A percentile compares a stretch with the other conserved stretches of the same genome.
Conservation (phyloP, 1,284 basidiomycete genomes). For the Peniophora sp. region DNA sequence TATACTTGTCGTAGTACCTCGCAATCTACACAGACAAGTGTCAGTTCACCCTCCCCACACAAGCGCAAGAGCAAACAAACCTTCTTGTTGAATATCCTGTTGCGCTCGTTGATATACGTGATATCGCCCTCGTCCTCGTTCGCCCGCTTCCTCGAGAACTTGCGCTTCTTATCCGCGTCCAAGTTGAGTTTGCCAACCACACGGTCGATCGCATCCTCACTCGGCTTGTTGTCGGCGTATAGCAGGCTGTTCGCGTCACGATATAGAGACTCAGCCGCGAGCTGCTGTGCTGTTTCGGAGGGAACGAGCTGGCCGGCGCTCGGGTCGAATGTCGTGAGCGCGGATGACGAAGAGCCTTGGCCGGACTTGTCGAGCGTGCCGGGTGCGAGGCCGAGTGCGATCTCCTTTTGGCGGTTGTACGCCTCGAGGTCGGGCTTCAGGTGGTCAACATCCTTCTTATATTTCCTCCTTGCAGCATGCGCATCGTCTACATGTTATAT, state of each 20-base stretch:
- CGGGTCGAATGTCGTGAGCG: not conserved
- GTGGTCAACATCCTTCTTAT: slow-evolving; percentile 83
- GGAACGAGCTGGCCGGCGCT: slow-evolving; percentile 34
- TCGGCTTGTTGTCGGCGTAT: slow-evolving; percentile 92
- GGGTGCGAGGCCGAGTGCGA: slow-evolving; percentile 66
- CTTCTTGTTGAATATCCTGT: slow-evolving; percentile 99
- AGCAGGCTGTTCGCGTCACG: slow-evolving; percentile 84
- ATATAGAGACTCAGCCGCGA: slow-evolving; percentile 77
- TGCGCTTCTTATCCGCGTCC: slow-evolving; percentile 84
- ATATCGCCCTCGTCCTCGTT: slow-evolving; percentile 94
- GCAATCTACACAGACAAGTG: slow-evolving; percentile 59
- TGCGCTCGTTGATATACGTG: slow-evolving; percentile 98
- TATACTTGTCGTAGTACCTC: slow-evolving; percentile 97
- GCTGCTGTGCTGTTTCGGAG: slow-evolving; percentile 50
- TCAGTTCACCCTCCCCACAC: slow-evolving; percentile 1
- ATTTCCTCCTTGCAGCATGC: slow-evolving; percentile 80
- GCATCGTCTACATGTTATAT: slow-evolving; percentile 81
- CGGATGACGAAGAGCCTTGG: slow-evolving; percentile 32
- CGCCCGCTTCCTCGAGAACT: slow-evolving; percentile 78
- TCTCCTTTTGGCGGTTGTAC: slow-evolving; percentile 84
- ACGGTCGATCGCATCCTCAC: slow-evolving; percentile 90
- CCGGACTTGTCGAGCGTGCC: slow-evolving; percentile 46
- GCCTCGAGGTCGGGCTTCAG: slow-evolving; percentile 82
- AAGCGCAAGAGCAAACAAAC: slow-evolving; percentile 26
- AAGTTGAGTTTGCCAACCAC: slow-evolving; percentile 89